phyloP scores from a whole-genome alignment of 139 green algal genomes.

The Tetradesmus lagerheimii region DNA sequence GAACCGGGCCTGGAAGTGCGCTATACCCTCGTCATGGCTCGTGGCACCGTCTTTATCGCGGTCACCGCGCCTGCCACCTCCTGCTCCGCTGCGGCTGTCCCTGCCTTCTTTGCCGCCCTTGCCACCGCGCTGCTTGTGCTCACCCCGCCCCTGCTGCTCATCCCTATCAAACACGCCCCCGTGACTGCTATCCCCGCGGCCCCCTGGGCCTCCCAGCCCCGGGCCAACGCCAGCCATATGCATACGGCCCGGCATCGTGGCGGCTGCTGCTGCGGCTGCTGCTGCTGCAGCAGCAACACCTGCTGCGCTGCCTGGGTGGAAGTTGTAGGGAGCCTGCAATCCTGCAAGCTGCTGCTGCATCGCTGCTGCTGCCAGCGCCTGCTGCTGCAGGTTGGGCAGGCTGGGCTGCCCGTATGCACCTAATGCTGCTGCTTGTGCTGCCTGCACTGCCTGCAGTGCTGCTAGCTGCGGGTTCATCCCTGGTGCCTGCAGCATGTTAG shows the following conservation, averaged over 20 bases:
- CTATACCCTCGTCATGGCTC: conserved; percentile 47
- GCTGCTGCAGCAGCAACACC: conserved; percentile 34
- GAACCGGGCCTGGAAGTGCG: conserved; percentile 62
- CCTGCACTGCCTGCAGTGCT: conserved; percentile 58
- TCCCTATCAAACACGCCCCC: conserved; percentile 36
- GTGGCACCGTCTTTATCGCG: background rate
- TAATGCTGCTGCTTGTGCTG: conserved; percentile 64
- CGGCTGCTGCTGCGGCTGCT: conserved; percentile 1
- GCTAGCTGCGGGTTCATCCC: conserved; percentile 69
- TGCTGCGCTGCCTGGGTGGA: conserved; percentile 10
- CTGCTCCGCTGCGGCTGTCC: background rate
- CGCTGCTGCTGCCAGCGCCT: conserved; percentile 14
- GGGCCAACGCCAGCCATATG: background rate
- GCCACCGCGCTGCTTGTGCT: conserved; percentile 34
- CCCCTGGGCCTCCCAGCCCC: background rate
- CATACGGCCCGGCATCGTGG: conserved; percentile 16
- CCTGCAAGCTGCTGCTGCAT: conserved; percentile 41
- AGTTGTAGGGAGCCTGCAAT: conserved; percentile 18
- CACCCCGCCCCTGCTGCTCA: conserved; percentile 26
- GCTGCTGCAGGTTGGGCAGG: conserved; percentile 33
- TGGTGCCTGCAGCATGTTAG: conserved; percentile 54
- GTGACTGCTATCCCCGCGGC: background rate
- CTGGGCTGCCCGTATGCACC: conserved; percentile 5
- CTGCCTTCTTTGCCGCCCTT: conserved; percentile 18
- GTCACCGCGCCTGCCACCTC: background rate